Evolutionary conservation across 164 flowering plant genomes (phyloP), one percentile per base, ranked within the genome.

Genomic region (Vitis rupestris): DNA sequence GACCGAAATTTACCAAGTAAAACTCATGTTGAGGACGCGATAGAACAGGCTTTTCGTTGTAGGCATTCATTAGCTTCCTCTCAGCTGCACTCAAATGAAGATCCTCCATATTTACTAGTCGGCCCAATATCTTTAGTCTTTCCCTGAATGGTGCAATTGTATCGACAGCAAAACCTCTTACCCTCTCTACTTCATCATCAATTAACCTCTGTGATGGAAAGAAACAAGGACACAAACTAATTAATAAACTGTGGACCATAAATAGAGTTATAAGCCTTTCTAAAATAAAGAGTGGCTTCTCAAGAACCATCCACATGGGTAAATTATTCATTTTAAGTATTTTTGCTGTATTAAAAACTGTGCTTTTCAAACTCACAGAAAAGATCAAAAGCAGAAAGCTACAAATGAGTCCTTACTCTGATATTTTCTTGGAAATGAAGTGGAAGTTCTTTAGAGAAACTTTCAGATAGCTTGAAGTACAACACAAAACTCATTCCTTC

Each of bases 21-120:
- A 94, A 94, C 56, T 90, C 97, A 80, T 94, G 98, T 63, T 94
- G 97, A 73, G 98, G 98, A 30, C 98, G 97, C 53, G 98, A 94
- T 48, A 94, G 97, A 65, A 94, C 93, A 57, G 98, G 98, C 64
- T 92, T 94, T 77, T 94, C 98, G 63, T 92, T 94, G 81, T 94
- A 94, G 55, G 98, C 89, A 71, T 87, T 87, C 83, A 94, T 85
- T 47, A 94, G 87, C 79, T 90, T 94, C 80, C 87, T 89, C 81
- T 92, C 93, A 27, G 97, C 79, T 48, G 87, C 82, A 74, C 88
- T 82, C 61, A 90, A 67, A 30, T 82, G 90, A 69, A 94, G 97
- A 61, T 88, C 93, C 17, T 90, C 98, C 60, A 86, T 78, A 76
- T 94, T 94, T 59, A 64, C 89, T 47, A 92, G 81, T 67, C 97